A percentile compares a stretch with the other conserved stretches of the same genome.
phyloP scores from a whole-genome alignment of 1,139 yeast genomes.

The Protomyces pachydermus region DNA sequence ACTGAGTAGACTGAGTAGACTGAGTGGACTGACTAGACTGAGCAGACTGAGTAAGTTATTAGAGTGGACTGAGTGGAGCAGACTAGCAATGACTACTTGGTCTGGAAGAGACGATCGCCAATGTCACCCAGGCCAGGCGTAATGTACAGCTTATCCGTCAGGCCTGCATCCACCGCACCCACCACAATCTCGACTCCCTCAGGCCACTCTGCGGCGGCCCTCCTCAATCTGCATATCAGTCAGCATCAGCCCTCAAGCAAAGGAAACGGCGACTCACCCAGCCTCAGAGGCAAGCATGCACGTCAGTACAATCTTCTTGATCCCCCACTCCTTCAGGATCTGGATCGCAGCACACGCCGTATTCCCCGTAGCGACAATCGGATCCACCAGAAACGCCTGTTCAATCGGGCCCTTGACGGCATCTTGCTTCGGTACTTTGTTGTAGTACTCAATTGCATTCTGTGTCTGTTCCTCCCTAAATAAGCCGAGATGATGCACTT shows the following conservation, averaged over 20 bases:
- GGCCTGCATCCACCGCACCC: conserved; percentile 37
- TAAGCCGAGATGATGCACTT: conserved; percentile 40
- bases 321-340: conserved; percentile 39
- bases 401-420: conserved; percentile 30
- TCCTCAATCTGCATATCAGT: conserved; percentile 26
- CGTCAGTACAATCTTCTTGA: conserved; percentile 37
- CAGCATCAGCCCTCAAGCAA: background rate
- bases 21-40: too few relatives aligned
- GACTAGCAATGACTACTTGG: background rate
- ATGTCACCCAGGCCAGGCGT: conserved; percentile 42
- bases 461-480: conserved; percentile 39
- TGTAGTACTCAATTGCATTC: conserved; percentile 41
- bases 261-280: conserved; percentile 31
- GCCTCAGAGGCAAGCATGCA: conserved; percentile 36
- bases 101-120: conserved; percentile 38
- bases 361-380: conserved; percentile 42
- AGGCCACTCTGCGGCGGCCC: conserved; percentile 34
- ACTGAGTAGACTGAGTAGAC: too few relatives aligned
- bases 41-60: too few relatives aligned
- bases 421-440: conserved; percentile 36
- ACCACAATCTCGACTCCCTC: conserved; percentile 37
- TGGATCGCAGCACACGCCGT: conserved; percentile 41
- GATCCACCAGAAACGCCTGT: conserved; percentile 39
- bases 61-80: too few relatives aligned
- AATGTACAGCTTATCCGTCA: conserved; percentile 38